phyloP scores from a whole-genome alignment of 805 yeast species.

The Metschnikowia lachancei region DNA sequence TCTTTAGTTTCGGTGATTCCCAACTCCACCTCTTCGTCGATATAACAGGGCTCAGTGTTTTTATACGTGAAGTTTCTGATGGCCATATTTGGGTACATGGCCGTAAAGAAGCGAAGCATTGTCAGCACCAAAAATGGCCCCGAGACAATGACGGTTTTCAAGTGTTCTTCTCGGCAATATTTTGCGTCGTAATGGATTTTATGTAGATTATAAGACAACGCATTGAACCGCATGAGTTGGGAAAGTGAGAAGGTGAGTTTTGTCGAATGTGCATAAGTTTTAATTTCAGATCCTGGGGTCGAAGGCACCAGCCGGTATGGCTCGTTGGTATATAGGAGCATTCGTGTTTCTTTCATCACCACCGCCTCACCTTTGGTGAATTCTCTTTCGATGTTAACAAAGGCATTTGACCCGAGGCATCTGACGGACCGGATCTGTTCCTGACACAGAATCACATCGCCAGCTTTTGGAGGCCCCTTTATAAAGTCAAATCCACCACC shows the following conservation, averaged over 20 bases:
- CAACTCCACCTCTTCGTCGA: constrained; percentile 27
- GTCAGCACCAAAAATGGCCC: constrained; percentile 77
- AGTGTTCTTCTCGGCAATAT: constrained; percentile 58
- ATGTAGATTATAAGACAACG: constrained; percentile 80
- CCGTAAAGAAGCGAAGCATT: constrained; percentile 48
- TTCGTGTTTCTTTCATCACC: constrained; percentile 50
- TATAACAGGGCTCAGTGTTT: constrained; percentile 50
- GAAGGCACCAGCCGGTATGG: constrained; percentile 14
- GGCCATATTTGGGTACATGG: constrained; percentile 12
- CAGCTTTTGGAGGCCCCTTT: constrained; percentile 26
- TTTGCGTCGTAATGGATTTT: constrained; percentile 68
- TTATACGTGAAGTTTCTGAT: constrained; percentile 45
- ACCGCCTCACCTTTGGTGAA: constrained; percentile 33
- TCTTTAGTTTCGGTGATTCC: constrained; percentile 1
- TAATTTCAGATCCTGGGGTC: background rate
- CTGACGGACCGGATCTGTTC: constrained; percentile 52
- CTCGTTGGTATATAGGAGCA: constrained; percentile 58
- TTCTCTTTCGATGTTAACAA: constrained; percentile 56
- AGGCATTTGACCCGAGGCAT: constrained; percentile 33
- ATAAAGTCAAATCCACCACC: constrained; percentile 57
- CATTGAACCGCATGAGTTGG: constrained; percentile 62
- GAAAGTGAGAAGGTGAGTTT: constrained; percentile 34
- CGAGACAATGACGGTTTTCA: constrained; percentile 63
- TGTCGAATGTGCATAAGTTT: background rate
- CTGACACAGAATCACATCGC: constrained; percentile 43